Evolutionary conservation across 768 basidiomycete genomes (phyloP), one percentile per base, ranked within the genome.

Genomic region (Boletus reticuloceps): DNA sequence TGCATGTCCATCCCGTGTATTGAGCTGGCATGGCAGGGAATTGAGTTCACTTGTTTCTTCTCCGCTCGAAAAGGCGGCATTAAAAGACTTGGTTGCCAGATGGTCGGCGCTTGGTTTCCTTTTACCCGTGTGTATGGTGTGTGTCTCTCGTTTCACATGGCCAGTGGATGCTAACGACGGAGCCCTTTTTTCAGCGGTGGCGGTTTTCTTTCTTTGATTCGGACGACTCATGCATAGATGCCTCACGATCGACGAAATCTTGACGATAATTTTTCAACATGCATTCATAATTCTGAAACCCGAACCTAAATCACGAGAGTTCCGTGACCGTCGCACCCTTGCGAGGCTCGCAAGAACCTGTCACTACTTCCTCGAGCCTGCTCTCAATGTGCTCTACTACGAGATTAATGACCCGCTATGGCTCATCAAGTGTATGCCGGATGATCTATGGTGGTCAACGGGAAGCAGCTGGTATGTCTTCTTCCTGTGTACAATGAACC

Each of bases 171-270:
- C 54, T 65, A 13, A 65, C 51, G 29, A 44, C 20, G 13, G 29
- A 1, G 10, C 17, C 5, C 27, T 12, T 16, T 47, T 9, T 6
- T 17, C 37, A 68, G 66, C 64, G 53, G 53, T 53, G 50, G 27
- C 34, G 43, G 54, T 59, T 61, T 44, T 43, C 54, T 9, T 46
- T 57, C 58, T n/a, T 47, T 56, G 16, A 46, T 50, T 58, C 31
- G 8, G 32, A 53, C 55, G 53, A 61, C 64, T 62, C 61, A 69
- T 71, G 68, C 68, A 69, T 61, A 67, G 52, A 71, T 71, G 70
- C 49, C 59, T 69, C 55, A 52, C 52, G 51, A 69, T 69, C 68
- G 59, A 69, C 63, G 68, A 69, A 59, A 70, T 69, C 59, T n/a
- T 69, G 46, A 69, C 60, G 44, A 67, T 64, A 4, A 62, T 69